A percentile compares a stretch with the other conserved stretches of the same genome.
Evolutionary conservation across 2,329 filamentous ascomycete genomes (phyloP).

Genomic region (Leptographium lundbergii): DNA sequence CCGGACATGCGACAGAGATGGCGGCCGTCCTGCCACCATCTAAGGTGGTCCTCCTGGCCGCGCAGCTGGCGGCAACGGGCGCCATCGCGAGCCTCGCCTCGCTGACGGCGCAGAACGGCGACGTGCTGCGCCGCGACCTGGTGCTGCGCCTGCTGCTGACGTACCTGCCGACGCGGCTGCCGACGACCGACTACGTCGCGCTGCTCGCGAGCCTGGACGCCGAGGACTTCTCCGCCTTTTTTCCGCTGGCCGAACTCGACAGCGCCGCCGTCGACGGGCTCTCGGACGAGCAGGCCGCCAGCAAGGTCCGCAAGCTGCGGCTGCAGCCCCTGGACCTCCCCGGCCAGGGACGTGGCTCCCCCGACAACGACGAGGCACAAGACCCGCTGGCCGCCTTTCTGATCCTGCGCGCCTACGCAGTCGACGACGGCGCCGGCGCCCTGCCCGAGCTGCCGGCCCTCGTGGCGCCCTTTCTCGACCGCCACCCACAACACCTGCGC

Average conservation of each 20-base stretch:
- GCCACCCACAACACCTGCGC: constrained; percentile 42
- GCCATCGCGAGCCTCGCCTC: constrained; percentile 50
- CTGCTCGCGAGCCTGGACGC: constrained; percentile 46
- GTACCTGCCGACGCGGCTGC: constrained; percentile 60
- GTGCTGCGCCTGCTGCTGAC: constrained; percentile 63
- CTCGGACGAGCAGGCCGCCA: constrained; percentile 50
- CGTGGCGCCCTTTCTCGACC: constrained; percentile 53
- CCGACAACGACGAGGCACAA: constrained; percentile 12
- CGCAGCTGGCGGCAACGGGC: constrained; percentile 52
- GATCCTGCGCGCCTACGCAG: constrained; percentile 51
- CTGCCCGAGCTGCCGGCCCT: constrained; percentile 55
- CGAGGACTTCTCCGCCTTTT: constrained; percentile 19
- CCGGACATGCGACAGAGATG: neutral
- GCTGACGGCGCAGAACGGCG: constrained; percentile 42
- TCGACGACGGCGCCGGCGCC: constrained; percentile 62
- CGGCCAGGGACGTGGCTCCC: constrained; percentile 11
- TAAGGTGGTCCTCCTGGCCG: constrained; percentile 61
- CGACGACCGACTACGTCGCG: constrained; percentile 47
- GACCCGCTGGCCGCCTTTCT: constrained; percentile 41
- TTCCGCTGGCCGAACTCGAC: constrained; percentile 35
- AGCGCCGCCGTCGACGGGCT: constrained; percentile 41
- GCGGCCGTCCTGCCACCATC: constrained; percentile 37
- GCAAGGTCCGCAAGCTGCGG: constrained; percentile 48
- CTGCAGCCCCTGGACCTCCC: constrained; percentile 44
- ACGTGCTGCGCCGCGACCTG: constrained; percentile 49